Conservation (phyloP, 2,329 filamentous ascomycete genomes). For the Didymella segeticola region DNA sequence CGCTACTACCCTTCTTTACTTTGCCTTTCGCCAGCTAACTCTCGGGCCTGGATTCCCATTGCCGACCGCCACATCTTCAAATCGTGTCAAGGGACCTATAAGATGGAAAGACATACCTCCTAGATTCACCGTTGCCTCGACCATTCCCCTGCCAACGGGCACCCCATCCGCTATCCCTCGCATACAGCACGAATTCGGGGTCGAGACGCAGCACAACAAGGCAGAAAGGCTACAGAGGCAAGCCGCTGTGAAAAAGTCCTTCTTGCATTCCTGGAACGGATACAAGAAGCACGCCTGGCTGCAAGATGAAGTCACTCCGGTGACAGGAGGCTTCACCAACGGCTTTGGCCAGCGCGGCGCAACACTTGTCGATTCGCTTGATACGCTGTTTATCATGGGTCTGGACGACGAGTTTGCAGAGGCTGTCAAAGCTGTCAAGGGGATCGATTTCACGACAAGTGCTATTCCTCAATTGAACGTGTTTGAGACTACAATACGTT, state of each 20-base stretch:
- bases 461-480: slow-evolving; percentile 43
- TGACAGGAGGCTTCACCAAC: slow-evolving; percentile 57
- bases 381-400: slow-evolving; percentile 69
- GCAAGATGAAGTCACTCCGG: slow-evolving; percentile 60
- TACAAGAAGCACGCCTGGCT: slow-evolving; percentile 63
- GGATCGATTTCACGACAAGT: slow-evolving; percentile 61
- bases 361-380: slow-evolving; percentile 66
- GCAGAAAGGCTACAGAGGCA: slow-evolving; percentile 41
- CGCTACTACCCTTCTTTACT: slow-evolving; percentile 33
- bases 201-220: slow-evolving; percentile 43
- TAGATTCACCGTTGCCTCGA: slow-evolving; percentile 41
- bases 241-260: slow-evolving; percentile 46
- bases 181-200: slow-evolving; percentile 48
- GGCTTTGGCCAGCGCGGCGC: slow-evolving; percentile 64
- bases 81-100: slow-evolving; percentile 36
- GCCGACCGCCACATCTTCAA: slow-evolving; percentile 34
- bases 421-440: slow-evolving; percentile 59
- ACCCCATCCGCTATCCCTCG: slow-evolving; percentile 38
- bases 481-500: slow-evolving; percentile 52
- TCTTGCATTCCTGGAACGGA: slow-evolving; percentile 53
- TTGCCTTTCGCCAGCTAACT: slow-evolving; percentile 42
- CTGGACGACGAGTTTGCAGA: slow-evolving; percentile 63
- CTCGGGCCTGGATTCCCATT: slow-evolving; percentile 24
- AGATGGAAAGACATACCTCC: slow-evolving; percentile 44
- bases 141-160: slow-evolving; percentile 42